Conservation (phyloP, 2,329 filamentous ascomycete genomes). For the Metarhizium album region DNA sequence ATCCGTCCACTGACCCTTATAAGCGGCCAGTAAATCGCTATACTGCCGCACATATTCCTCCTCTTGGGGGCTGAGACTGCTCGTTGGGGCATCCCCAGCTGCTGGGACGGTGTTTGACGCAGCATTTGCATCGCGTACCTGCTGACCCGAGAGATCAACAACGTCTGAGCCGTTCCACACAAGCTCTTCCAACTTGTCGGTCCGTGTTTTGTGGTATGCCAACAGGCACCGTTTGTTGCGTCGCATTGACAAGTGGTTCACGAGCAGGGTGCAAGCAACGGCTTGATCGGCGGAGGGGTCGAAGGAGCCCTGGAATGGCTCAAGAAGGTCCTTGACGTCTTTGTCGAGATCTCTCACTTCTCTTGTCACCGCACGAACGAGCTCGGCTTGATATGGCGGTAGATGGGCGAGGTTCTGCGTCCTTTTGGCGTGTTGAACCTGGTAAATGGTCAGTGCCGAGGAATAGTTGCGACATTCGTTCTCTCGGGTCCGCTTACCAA, state of each 20-base stretch:
- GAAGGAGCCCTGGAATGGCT: constrained; percentile 76
- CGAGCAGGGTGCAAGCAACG: constrained; percentile 76
- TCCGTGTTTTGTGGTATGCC: constrained; percentile 83
- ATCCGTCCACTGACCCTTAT: constrained; percentile 97
- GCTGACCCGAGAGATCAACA: constrained; percentile 55
- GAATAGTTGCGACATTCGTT: not conserved
- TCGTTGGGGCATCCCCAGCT: constrained; percentile 44
- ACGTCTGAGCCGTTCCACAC: constrained; percentile 87
- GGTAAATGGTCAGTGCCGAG: constrained; percentile 3
- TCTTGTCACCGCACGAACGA: constrained; percentile 75
- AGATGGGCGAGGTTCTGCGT: constrained; percentile 78
- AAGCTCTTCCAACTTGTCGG: constrained; percentile 85
- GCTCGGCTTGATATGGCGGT: constrained; percentile 84
- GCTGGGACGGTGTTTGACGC: constrained; percentile 19
- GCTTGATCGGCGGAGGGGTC: constrained; percentile 74
- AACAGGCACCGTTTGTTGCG: constrained; percentile 92
- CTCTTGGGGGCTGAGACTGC: constrained; percentile 86
- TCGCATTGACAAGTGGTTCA: constrained; percentile 90
- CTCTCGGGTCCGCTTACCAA: constrained; percentile 41
- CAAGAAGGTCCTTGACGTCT: constrained; percentile 68
- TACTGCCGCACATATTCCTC: constrained; percentile 94
- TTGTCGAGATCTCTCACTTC: constrained; percentile 91
- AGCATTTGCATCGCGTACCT: constrained; percentile 30
- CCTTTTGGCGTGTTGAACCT: constrained; percentile 95
- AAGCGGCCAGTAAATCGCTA: constrained; percentile 82